Evolutionary conservation across 2,329 filamentous ascomycete genomes (phyloP).

Genomic region (Akanthomyces lecanii): DNA sequence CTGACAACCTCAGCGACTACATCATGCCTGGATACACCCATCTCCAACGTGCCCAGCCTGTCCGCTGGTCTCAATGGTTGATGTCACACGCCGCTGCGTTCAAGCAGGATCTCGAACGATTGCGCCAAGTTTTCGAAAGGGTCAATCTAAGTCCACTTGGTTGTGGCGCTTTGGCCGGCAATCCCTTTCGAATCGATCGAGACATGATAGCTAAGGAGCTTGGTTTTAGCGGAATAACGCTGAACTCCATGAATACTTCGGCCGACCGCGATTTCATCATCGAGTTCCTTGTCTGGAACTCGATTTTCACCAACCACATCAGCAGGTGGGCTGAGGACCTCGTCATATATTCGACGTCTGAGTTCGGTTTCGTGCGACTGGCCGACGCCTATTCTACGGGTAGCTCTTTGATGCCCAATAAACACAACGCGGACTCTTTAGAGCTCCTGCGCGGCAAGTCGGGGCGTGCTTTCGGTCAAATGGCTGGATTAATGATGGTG

Average conservation of each 20-base stretch:
- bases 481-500: slow-evolving; percentile 68
- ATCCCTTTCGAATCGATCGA: slow-evolving; percentile 29
- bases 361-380: slow-evolving; percentile 70
- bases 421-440: slow-evolving; percentile 78
- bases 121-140: slow-evolving; percentile 67
- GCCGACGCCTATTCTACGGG: slow-evolving; percentile 79
- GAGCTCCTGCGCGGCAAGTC: slow-evolving; percentile 68
- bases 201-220: slow-evolving; percentile 52
- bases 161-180: slow-evolving; percentile 25
- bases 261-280: slow-evolving; percentile 69
- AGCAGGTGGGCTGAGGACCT: slow-evolving; percentile 77
- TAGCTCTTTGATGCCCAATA: slow-evolving; percentile 66
- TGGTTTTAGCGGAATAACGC: slow-evolving; percentile 63
- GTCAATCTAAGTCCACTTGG: slow-evolving; percentile 61
- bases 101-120: slow-evolving; percentile 67
- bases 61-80: slow-evolving; percentile 80
- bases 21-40: slow-evolving; percentile 90
- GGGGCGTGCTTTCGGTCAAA: slow-evolving; percentile 73
- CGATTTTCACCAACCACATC: slow-evolving; percentile 66
- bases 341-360: slow-evolving; percentile 73
- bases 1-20: slow-evolving; percentile 40
- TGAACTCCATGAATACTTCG: slow-evolving; percentile 67
- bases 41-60: slow-evolving; percentile 73
- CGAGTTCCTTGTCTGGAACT: slow-evolving; percentile 67
- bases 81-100: slow-evolving; percentile 71